These are phyloP conservation scores for Fusarium sacchari DNA, from an alignment of 2,329 filamentous ascomycete genomes.

Conservation along the genomic window DNA sequence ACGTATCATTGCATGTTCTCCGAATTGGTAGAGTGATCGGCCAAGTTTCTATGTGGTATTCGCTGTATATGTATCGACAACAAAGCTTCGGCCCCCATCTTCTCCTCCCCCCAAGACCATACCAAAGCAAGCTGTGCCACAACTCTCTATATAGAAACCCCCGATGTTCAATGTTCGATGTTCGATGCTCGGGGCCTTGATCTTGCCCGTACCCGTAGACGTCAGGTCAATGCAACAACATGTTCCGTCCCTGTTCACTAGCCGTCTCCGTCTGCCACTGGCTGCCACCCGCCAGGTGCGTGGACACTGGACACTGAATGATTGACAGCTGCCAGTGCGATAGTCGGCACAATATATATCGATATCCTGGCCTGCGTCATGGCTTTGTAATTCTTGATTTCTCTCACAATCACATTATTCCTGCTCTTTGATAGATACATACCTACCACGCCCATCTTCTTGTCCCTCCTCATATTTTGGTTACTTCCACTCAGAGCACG, in stretches of 20 bases:
- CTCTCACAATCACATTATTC: not conserved
- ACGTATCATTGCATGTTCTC: not conserved
- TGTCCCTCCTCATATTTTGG: not conserved
- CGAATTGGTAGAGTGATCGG: not conserved
- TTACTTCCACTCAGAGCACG: not conserved
- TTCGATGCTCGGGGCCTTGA: not conserved
- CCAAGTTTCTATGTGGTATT: conserved; percentile 2
- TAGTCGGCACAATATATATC: not conserved
- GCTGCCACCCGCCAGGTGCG: conserved; percentile 6
- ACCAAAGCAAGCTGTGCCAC: conserved; percentile 23
- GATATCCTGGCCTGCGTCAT: not conserved
- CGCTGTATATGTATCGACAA: not conserved
- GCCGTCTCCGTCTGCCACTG: conserved; percentile 12
- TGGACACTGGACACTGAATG: conserved; percentile 19
- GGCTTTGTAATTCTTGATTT: not conserved
- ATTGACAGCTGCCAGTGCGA: not conserved
- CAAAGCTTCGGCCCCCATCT: conserved; percentile 9
- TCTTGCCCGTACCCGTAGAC: not conserved
- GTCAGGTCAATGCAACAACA: conserved; percentile 1
- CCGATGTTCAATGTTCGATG: not conserved
- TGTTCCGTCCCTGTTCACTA: not conserved
- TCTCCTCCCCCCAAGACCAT: not conserved
- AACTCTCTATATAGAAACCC: not conserved
- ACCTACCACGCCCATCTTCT: not conserved
- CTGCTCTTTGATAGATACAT: not conserved